These are phyloP conservation scores for Russula griseocarnosa DNA, from an alignment of 768 basidiomycete species.

Conservation along the genomic window DNA sequence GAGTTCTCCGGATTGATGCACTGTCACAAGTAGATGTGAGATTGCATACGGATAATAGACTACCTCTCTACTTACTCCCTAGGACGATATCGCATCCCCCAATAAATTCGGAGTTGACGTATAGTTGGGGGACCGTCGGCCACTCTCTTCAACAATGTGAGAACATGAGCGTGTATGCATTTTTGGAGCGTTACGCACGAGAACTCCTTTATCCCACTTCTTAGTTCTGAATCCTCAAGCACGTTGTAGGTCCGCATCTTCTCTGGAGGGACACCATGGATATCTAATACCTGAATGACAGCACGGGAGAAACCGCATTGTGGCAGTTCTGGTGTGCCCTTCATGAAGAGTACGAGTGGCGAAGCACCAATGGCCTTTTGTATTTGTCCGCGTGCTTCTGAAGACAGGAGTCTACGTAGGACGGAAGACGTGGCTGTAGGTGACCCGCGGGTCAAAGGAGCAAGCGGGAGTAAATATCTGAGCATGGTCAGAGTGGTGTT, in stretches of 20 bases:
- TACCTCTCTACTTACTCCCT: slow-evolving; percentile 57
- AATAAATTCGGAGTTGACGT: slow-evolving; percentile 91
- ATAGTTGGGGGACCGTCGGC: slow-evolving; percentile 97
- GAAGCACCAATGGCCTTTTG: slow-evolving; percentile 66
- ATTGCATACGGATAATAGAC: slow-evolving; percentile 8
- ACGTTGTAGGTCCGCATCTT: slow-evolving; percentile 91
- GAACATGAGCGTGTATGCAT: neutral
- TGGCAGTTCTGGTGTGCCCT: slow-evolving; percentile 81
- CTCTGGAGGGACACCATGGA: slow-evolving; percentile 73
- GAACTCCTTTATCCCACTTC: slow-evolving; percentile 90
- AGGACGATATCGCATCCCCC: slow-evolving; percentile 96
- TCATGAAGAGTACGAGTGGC: slow-evolving; percentile 97
- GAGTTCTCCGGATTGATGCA: slow-evolving; percentile 96
- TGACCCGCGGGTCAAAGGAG: slow-evolving; percentile 27
- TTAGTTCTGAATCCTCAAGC: slow-evolving; percentile 76
- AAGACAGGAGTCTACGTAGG: slow-evolving; percentile 52
- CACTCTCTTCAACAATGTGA: slow-evolving; percentile 61
- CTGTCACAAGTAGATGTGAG: slow-evolving; percentile 38
- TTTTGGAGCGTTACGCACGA: slow-evolving; percentile 59
- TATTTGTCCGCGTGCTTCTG: slow-evolving; percentile 59
- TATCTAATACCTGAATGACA: slow-evolving; percentile 82
- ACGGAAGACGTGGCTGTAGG: slow-evolving; percentile 29
- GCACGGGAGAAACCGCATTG: slow-evolving; percentile 97
- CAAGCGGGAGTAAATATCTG: slow-evolving; percentile 5
- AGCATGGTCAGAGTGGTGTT: too few relatives aligned